These are phyloP conservation scores for Yarrowia sp. DNA, from an alignment of 805 yeast genomes.

Conservation along the genomic window DNA sequence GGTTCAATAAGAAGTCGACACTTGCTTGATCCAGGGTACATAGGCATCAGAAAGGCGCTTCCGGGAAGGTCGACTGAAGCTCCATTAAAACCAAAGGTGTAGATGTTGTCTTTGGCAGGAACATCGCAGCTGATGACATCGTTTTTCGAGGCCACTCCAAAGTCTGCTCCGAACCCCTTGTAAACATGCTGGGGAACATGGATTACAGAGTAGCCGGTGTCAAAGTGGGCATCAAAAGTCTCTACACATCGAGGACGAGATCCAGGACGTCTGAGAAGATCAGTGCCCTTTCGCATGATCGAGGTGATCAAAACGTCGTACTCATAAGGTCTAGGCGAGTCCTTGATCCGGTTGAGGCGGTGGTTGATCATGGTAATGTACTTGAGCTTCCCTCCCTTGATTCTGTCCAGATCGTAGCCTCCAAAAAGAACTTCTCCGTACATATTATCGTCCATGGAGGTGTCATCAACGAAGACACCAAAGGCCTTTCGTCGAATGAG, in stretches of 20 bases:
- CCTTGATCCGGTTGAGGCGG: slow-evolving; percentile 1
- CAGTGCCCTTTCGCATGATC: background rate
- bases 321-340: slow-evolving; percentile 6
- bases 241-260: slow-evolving; percentile 24
- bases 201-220: background rate
- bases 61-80: background rate
- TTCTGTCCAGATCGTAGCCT: slow-evolving; percentile 18
- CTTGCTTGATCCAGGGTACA: background rate
- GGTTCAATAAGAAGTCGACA: background rate
- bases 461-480: slow-evolving; percentile 9
- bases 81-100: slow-evolving; percentile 14
- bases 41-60: background rate
- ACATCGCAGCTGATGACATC: background rate
- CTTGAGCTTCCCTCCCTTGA: slow-evolving; percentile 5
- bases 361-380: slow-evolving; percentile 4
- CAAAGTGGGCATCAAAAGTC: background rate
- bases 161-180: background rate
- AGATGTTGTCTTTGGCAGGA: background rate
- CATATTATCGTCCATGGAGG: too few relatives aligned
- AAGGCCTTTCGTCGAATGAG: slow-evolving; percentile 10
- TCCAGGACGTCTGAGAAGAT: slow-evolving; percentile 5
- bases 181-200: background rate
- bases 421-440: slow-evolving; percentile 8
- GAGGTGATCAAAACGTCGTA: slow-evolving; percentile 4
- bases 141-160: background rate